These are phyloP conservation scores for Lojkania enalia DNA, from an alignment of 2,329 filamentous ascomycete species.

Conservation along the genomic window DNA sequence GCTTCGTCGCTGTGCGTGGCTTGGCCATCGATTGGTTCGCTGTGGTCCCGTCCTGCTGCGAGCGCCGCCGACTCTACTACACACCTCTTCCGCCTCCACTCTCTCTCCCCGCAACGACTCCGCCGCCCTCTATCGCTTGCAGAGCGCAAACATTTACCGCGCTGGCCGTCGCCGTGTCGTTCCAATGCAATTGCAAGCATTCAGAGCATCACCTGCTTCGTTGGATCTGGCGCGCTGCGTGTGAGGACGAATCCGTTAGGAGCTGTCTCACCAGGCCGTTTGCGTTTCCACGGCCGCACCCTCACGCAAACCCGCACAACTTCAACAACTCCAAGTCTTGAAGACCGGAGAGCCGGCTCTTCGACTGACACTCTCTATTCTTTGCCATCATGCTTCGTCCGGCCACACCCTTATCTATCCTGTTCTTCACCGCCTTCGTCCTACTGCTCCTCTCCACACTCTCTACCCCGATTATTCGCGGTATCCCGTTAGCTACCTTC, in stretches of 20 bases:
- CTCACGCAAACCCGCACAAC: constrained; percentile 17
- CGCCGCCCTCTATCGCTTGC: constrained; percentile 11
- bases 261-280: constrained; percentile 23
- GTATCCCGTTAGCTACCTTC: constrained; percentile 80
- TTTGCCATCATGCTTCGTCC: constrained; percentile 76
- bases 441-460: constrained; percentile 83
- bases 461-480: constrained; percentile 86
- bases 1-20: constrained; percentile 10
- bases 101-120: constrained; percentile 11
- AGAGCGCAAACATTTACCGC: not conserved
- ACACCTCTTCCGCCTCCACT: constrained; percentile 16
- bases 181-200: constrained; percentile 35
- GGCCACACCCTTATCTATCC: constrained; percentile 84
- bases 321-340: constrained; percentile 26
- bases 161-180: not conserved
- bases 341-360: constrained; percentile 35
- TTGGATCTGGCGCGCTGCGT: constrained; percentile 31
- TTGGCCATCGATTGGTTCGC: too few species aligned
- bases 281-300: constrained; percentile 15
- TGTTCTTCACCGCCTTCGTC: constrained; percentile 83
- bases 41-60: constrained; percentile 6
- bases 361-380: constrained; percentile 23
- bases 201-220: constrained; percentile 26
- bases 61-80: constrained; percentile 8
- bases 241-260: constrained; percentile 27